Conservation (phyloP, 2,329 filamentous ascomycete species). For the Calonectria pseudoturangicola region DNA sequence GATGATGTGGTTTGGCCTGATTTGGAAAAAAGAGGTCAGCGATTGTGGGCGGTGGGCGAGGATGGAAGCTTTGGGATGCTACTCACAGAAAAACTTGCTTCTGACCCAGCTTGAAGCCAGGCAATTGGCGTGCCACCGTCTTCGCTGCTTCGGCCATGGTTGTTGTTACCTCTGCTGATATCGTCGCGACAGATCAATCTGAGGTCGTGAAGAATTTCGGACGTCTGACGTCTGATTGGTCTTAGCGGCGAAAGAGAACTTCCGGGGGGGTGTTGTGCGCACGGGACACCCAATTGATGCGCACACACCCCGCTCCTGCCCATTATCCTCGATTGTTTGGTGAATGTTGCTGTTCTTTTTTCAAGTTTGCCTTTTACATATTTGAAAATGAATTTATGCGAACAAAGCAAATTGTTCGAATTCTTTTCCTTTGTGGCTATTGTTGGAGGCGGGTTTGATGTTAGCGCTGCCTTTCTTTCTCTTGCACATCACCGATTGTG, state of each 20-base stretch:
- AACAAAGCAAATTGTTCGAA: neutral
- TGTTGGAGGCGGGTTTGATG: neutral
- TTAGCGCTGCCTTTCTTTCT: neutral
- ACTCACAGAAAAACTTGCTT: constrained; percentile 75
- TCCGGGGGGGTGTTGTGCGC: constrained; percentile 48
- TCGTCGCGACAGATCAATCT: constrained; percentile 50
- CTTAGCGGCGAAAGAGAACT: constrained; percentile 54
- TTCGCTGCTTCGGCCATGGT: constrained; percentile 64
- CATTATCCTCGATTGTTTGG: neutral
- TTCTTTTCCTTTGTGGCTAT: neutral
- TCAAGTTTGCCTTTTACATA: neutral
- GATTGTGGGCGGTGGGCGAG: neutral
- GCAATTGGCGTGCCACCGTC: constrained; percentile 61
- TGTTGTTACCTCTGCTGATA: constrained; percentile 50
- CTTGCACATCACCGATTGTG: neutral
- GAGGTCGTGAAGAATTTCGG: constrained; percentile 56
- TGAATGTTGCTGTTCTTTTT: neutral
- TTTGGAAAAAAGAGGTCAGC: constrained; percentile 34
- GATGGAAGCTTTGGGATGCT: neutral
- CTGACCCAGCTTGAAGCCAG: constrained; percentile 68
- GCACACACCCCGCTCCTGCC: constrained; percentile 42
- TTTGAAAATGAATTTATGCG: neutral
- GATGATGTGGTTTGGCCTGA: constrained; percentile 87
- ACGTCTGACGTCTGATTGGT: constrained; percentile 54
- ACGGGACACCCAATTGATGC: constrained; percentile 30